Base-by-base conservation (phyloP, 177 flowering plant species). In the Telopea speciosissima region DNA sequence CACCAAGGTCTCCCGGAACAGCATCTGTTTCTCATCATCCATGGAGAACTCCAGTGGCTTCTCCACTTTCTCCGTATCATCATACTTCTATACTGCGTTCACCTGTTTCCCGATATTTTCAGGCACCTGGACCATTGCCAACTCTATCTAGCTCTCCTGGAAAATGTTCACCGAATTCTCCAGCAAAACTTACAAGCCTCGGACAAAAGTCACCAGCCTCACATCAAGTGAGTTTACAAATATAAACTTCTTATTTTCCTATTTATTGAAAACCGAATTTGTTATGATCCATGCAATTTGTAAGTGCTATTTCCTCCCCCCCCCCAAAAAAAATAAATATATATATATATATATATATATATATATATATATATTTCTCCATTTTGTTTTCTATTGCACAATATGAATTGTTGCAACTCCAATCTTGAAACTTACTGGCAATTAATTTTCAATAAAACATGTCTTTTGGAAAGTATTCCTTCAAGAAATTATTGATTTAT, bases 71-170 rank as follows among this genome's bases (percentile, higher is more conserved):
- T 63, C 74, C 88, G 24, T 80, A 73, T 70, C 70, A 64, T 63
- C 76, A 75, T 11, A 63, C 82, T 44, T 73, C 85, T 17, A 52
- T 76, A 25, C 44, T 79, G 31, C 79, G 33, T 42, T 86, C 89
- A 11, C 87, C 89, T 12, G 56, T 78, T 26, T 67, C 79, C 4
- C 76, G 85, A 3, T 81, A 77, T 66, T n/a, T 65, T 64, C 85
- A 72, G 10, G 75, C 86, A 7, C 85, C 84, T 23, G 25, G 73
- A 52, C 31, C 61, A 21, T 72, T 77, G 58, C 81, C 84, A 44
- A 69, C 72, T 45, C 72, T 83, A 1, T 75, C 62, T 28, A 40
- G 72, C 59, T 81, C 84, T 31, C 81, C 78, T 10, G 36, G 62
- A 61, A 75, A 68, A 17, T 68, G 72, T 31, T 17, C 67, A 45